A percentile compares a stretch with the other conserved stretches of the same genome.
Evolutionary conservation across 257 asterid species (phyloP).

Genomic region (Nemophila menziesii): DNA sequence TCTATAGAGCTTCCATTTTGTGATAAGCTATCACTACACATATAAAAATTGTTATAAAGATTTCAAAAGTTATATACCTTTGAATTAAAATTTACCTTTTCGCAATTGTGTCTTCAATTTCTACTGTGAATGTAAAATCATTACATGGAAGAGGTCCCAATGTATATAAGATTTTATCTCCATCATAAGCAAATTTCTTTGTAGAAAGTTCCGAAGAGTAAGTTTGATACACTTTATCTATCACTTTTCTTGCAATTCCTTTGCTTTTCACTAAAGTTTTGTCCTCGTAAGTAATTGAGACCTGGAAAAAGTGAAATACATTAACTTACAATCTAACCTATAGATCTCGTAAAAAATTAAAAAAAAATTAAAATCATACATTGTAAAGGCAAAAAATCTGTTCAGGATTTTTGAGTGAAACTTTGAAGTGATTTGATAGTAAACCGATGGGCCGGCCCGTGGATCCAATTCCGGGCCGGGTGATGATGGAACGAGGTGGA

Average conservation of each 20-base stretch:
- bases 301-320: slow-evolving; percentile 35
- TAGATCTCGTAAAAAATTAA: slow-evolving; percentile 4
- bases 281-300: slow-evolving; percentile 48
- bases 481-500: slow-evolving; percentile 32
- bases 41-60: slow-evolving; percentile 11
- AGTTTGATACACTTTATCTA: slow-evolving; percentile 49
- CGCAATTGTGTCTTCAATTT: slow-evolving; percentile 63
- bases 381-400: slow-evolving; percentile 57
- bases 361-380: slow-evolving; percentile 28
- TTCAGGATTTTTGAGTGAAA: slow-evolving; percentile 41
- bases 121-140: slow-evolving; percentile 38
- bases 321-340: slow-evolving; percentile 11
- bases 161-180: slow-evolving; percentile 60
- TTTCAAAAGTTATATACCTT: slow-evolving; percentile 8
- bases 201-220: slow-evolving; percentile 67
- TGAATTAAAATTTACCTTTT: slow-evolving; percentile 29
- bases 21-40: slow-evolving; percentile 26
- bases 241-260: slow-evolving; percentile 57
- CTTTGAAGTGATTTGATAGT: slow-evolving; percentile 68
- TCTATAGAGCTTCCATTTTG: slow-evolving; percentile 29
- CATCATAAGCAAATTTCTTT: slow-evolving; percentile 70
- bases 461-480: slow-evolving; percentile 58
- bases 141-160: slow-evolving; percentile 70
- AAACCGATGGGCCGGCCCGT: slow-evolving; percentile 48
- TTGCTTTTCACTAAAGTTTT: slow-evolving; percentile 34